phyloP scores from a whole-genome alignment of 2,329 filamentous ascomycete species.

The Fusarium luffae region DNA sequence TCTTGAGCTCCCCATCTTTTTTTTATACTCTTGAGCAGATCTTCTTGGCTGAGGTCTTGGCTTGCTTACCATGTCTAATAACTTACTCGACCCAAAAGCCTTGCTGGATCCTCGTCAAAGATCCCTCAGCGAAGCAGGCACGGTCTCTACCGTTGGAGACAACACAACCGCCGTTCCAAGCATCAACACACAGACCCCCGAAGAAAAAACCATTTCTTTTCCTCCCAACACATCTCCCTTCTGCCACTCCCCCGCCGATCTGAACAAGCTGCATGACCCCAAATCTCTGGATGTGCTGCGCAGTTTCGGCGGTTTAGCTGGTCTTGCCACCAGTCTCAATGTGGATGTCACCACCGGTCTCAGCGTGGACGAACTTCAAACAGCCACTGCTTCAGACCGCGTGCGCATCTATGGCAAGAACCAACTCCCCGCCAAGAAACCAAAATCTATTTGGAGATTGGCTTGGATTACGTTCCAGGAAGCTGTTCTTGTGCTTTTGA shows the following conservation, averaged over 20 bases:
- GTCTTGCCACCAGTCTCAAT: constrained; percentile 10
- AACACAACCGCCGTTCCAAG: constrained; percentile 31
- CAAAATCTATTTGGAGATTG: constrained; percentile 22
- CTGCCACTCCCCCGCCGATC: background rate
- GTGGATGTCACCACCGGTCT: constrained; percentile 22
- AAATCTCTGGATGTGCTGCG: constrained; percentile 17
- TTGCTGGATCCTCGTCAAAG: constrained; percentile 28
- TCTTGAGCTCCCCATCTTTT: constrained; percentile 5
- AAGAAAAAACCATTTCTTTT: background rate
- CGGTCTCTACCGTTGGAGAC: constrained; percentile 8
- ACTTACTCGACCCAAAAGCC: constrained; percentile 31
- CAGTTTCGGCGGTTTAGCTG: constrained; percentile 8
- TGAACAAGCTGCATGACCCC: constrained; percentile 15
- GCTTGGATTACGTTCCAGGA: constrained; percentile 27
- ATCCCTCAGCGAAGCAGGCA: constrained; percentile 30
- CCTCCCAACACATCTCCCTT: constrained; percentile 9
- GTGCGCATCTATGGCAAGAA: constrained; percentile 16
- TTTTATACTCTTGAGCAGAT: background rate
- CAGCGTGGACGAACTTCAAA: constrained; percentile 13
- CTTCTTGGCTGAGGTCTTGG: constrained; percentile 1
- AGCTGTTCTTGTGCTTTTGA: constrained; percentile 17
- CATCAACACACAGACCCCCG: constrained; percentile 11
- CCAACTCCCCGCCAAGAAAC: constrained; percentile 16
- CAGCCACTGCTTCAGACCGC: background rate
- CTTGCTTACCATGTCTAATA: constrained; percentile 22